These are phyloP conservation scores for Nicotiana tabacum DNA, from an alignment of 257 asterid genomes.

Conservation along the genomic window DNA sequence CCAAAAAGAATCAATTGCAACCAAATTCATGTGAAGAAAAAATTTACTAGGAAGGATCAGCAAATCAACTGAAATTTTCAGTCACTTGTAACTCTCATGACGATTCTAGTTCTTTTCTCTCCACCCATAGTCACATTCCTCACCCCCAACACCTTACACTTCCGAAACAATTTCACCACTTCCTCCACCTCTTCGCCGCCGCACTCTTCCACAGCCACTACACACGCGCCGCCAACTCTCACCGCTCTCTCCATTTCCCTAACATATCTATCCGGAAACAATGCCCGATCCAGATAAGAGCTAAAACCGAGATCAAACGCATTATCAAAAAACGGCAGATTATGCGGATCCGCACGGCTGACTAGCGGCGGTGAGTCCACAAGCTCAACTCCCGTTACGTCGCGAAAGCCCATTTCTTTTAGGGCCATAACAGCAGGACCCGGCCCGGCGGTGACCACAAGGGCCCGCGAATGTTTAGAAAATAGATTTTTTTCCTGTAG, in stretches of 20 bases:
- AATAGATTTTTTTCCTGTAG: slow-evolving; percentile 34
- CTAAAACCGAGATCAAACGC: slow-evolving; percentile 79
- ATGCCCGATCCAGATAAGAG: slow-evolving; percentile 60
- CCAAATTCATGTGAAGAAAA: no score
- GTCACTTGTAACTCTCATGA: slow-evolving; percentile 42
- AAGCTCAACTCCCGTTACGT: slow-evolving; percentile 80
- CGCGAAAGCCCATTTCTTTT: slow-evolving; percentile 56
- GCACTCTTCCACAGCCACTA: slow-evolving; percentile 81
- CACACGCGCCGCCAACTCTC: slow-evolving; percentile 67
- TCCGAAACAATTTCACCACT: slow-evolving; percentile 50
- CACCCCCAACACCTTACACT: slow-evolving; percentile 47
- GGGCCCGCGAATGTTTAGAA: slow-evolving; percentile 48
- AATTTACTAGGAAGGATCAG: no score
- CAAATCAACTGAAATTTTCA: background rate
- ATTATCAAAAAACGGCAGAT: slow-evolving; percentile 65
- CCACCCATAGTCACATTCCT: slow-evolving; percentile 62
- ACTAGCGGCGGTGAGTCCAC: slow-evolving; percentile 79
- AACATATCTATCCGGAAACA: slow-evolving; percentile 63
- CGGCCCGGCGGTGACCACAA: slow-evolving; percentile 81
- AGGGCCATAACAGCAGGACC: slow-evolving; percentile 78
- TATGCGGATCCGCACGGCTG: slow-evolving; percentile 77
- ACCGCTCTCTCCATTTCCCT: slow-evolving; percentile 82
- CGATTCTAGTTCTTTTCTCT: slow-evolving; percentile 56
- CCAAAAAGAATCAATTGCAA: background rate
- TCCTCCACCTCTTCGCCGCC: slow-evolving; percentile 45